Base-by-base conservation (phyloP, 106 monocot genomes). In the Xerophyta viscosa region DNA sequence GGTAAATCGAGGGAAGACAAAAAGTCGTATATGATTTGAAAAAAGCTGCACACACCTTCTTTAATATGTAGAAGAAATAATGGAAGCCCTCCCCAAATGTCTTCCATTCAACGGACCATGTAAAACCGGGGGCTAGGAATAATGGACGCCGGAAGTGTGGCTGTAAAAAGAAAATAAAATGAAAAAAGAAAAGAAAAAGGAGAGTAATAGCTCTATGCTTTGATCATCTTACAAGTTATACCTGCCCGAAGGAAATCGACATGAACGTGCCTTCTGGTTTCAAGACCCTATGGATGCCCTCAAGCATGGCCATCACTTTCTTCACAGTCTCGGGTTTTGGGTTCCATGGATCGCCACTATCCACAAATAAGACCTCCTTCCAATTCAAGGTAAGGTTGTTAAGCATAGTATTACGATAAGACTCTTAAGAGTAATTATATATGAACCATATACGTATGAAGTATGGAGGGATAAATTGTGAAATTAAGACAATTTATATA, bases 291-390 rank as follows among this genome's bases (percentile, higher is more conserved):
- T 98, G 86, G 46, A 86, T 77, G 23, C 76, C 73, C 71, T 89
- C 63, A 41, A 98, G 79, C 89, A 89, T 77, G 58, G 76, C 67
- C 71, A 62, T 98, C 73, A 82, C 96, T 50, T 86, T 96, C 29
- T 66, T 44, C 43, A 89, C 85, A 24, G 69, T 89, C 42, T 48
- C 63, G 31, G 75, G 59, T 18, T 65, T 68, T 46, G 94, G 94
- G 28, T 89, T 85, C 94, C 94, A 96, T 24, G 94, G 94, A 50
- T 89, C 94, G 24, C 94, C 94, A 79, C 88, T 79, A 58, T 89
- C 94, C 66, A 96, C 89, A 46, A 89, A 90, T 41, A 98, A 65
- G 21, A 89, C 86, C 51, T 94, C 93, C 92, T 86, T 45, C 31
- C 46, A 52, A 52, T 56, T 57, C 46, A 56, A 64, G 56, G 63